Evolutionary conservation across 2,329 filamentous ascomycete genomes (phyloP), one percentile per base, ranked within the genome.

Genomic region (Tricladium varicosporioides): DNA sequence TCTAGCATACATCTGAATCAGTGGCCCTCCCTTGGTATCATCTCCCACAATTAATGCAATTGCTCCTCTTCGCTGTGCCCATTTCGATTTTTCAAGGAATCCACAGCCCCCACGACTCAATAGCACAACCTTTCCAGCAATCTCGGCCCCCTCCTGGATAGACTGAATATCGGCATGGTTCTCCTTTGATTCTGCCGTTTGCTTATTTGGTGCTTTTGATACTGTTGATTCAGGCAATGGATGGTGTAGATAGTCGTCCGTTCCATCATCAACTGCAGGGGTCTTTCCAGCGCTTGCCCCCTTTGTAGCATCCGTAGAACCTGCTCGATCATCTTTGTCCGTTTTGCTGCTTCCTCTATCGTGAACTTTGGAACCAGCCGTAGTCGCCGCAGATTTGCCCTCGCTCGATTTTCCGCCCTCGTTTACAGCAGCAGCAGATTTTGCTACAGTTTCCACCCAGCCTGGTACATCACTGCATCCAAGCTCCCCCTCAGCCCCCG

Each of bases 1-100:
- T 67, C 90, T 86, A n/a, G 94, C 94, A 72, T 96, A 97, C 94
- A 99, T 99, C 66, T 95, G 94, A 51, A 97, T 90, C 60, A 99
- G 76, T 36, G 89, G 89, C 3, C 92, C 92, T 46, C 93, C 93
- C 60, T 90, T 89, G 57, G 90, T 88, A 71, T 97, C 89, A 72
- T 99, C 94, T 22, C 94, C 94, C 2, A 99, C 92, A 63, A 99
- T 95, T 59, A 99, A 78, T 36, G 91, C 94, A 58, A 92, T 82
- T 16, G 89, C 94, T 19, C 94, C 94, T 68, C 94, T 84, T 60
- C 92, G 83, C 72, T 99, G 94, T 11, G 89, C 91, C 94, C 94
- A 99, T 76, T 95, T 93, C 62, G 94, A 91, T 74, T 99, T 99
- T 70, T 97, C 93, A 59, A 97, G 75, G 71, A 99, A 99, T 5